phyloP scores from a whole-genome alignment of 176 grass and related monocot genomes.

The Avena atlantica region DNA sequence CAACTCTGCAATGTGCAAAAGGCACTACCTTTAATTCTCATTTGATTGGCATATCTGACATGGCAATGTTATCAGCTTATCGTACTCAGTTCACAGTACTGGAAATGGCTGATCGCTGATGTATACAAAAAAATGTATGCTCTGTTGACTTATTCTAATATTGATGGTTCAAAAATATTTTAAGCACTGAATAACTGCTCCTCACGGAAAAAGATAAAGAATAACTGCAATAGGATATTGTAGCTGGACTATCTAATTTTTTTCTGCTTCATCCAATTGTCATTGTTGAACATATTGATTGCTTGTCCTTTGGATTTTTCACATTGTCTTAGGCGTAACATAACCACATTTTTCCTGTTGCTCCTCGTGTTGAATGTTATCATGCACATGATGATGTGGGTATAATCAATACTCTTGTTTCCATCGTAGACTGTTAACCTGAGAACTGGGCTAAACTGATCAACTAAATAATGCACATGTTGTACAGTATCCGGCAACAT shows the following conservation, averaged over 20 bases:
- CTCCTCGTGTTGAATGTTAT: background rate
- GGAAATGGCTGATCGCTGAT: background rate
- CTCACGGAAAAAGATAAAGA: background rate
- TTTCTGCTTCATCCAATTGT: slow-evolving; percentile 32
- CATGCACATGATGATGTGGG: no score
- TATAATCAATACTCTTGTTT: background rate
- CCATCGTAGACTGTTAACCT: background rate
- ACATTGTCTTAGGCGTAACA: slow-evolving; percentile 20
- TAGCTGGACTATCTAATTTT: background rate
- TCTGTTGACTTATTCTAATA: background rate
- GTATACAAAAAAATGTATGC: background rate
- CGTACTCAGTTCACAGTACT: background rate
- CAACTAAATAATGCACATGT: background rate
- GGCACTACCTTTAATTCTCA: background rate
- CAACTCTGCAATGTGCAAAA: background rate
- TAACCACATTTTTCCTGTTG: slow-evolving; percentile 4
- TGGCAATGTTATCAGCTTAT: background rate
- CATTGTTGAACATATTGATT: background rate
- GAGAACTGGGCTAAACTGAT: background rate
- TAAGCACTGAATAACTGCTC: background rate
- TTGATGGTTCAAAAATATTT: background rate
- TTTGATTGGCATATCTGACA: background rate
- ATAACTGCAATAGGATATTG: slow-evolving; percentile 5
- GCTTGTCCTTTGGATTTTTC: slow-evolving; percentile 11
- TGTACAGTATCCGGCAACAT: background rate